Conservation (phyloP, 2,329 filamentous ascomycete species). For the Bipolaris cookei region DNA sequence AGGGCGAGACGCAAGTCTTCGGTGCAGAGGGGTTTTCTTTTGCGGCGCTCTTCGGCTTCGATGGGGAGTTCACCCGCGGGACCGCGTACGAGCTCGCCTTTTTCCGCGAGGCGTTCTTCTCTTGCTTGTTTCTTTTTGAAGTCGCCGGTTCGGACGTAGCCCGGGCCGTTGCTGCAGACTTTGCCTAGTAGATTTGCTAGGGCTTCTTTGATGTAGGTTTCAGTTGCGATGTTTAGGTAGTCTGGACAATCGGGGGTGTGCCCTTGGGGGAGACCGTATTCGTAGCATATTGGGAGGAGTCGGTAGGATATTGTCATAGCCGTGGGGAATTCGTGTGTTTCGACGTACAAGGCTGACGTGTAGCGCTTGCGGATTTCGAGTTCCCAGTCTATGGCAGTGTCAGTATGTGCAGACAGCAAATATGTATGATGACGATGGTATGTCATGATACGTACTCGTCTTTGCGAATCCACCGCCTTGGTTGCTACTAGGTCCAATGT, state of each 20-base stretch:
- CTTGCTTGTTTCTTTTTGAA: constrained; percentile 76
- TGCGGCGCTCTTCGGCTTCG: constrained; percentile 77
- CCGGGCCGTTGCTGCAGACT: constrained; percentile 61
- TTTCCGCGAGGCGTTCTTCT: constrained; percentile 75
- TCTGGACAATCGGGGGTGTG: constrained; percentile 62
- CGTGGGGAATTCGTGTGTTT: constrained; percentile 69
- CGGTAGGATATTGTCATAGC: constrained; percentile 62
- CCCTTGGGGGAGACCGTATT: constrained; percentile 64
- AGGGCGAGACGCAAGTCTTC: constrained; percentile 79
- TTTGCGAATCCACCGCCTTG: constrained; percentile 79
- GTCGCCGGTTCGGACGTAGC: constrained; percentile 73
- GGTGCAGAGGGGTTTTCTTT: constrained; percentile 74
- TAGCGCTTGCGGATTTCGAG: constrained; percentile 70
- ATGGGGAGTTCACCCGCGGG: constrained; percentile 79
- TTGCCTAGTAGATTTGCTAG: constrained; percentile 62
- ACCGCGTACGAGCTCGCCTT: constrained; percentile 77
- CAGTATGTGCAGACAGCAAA: constrained; percentile 2
- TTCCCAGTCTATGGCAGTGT: constrained; percentile 60
- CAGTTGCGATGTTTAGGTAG: constrained; percentile 65
- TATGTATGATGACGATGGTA: background rate
- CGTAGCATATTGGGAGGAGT: constrained; percentile 70
- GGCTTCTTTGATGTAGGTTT: constrained; percentile 68
- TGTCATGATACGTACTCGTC: constrained; percentile 66
- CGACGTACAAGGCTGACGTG: constrained; percentile 64
- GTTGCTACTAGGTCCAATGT: constrained; percentile 68